These are phyloP conservation scores for Suillus spraguei DNA, from an alignment of 768 basidiomycete species.

Conservation along the genomic window DNA sequence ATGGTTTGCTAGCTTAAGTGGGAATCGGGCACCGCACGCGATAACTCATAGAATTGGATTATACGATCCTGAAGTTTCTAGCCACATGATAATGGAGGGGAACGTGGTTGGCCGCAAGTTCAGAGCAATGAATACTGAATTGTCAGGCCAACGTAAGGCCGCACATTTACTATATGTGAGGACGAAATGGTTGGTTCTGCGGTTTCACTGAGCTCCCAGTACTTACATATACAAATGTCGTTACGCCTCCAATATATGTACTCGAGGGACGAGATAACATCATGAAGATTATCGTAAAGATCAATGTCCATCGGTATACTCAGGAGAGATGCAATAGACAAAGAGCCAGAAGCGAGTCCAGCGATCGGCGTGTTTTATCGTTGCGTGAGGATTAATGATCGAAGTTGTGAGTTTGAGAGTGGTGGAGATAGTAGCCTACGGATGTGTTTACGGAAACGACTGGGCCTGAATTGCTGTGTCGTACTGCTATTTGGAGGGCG, in stretches of 20 bases:
- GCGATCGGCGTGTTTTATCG: neutral
- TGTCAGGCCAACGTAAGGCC: neutral
- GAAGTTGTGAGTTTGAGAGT: neutral
- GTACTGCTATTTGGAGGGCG: neutral
- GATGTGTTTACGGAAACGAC: neutral
- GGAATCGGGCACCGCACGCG: slow-evolving; percentile 1
- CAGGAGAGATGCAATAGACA: neutral
- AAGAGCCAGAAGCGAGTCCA: neutral
- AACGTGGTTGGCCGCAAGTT: too few species aligned
- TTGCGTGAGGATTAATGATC: neutral
- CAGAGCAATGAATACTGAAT: neutral
- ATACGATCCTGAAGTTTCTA: neutral
- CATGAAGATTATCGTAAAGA: neutral
- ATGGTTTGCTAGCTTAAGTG: slow-evolving; percentile 6
- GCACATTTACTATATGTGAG: neutral
- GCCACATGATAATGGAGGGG: neutral
- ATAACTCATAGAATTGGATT: neutral
- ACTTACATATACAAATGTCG: neutral
- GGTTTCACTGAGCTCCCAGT: neutral
- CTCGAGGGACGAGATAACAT: neutral
- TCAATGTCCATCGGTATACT: neutral
- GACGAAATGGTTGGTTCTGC: neutral
- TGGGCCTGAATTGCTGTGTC: neutral
- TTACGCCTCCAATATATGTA: neutral
- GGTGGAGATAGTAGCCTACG: neutral